Conservation (phyloP, 73 alveolate genomes). For the Symbiodinium pilosum region DNA sequence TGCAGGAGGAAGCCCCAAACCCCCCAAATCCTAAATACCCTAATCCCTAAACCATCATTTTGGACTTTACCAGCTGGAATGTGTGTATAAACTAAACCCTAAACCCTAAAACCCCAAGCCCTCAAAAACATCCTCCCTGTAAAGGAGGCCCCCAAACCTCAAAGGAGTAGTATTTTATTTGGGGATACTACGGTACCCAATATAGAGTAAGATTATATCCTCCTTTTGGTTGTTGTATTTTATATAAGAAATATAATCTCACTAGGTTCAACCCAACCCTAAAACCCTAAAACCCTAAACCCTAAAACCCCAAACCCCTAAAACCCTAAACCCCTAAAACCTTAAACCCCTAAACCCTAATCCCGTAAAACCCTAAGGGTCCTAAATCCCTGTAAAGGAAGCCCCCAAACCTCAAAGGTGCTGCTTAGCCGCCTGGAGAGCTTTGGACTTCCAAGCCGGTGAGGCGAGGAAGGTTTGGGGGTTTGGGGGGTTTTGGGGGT, state of each 20-base stretch:
- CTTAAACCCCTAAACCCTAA: slow-evolving; percentile 8
- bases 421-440: slow-evolving; percentile 60
- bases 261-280: too few relatives aligned
- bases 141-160: too few relatives aligned
- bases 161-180: too few relatives aligned
- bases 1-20: not conserved
- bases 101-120: not conserved
- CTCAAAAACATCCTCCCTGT: too few relatives aligned
- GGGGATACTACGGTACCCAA: too few relatives aligned
- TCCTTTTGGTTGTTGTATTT: too few relatives aligned
- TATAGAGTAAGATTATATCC: too few relatives aligned
- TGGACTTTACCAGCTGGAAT: too few relatives aligned
- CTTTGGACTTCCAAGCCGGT: slow-evolving; percentile 77
- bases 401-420: slow-evolving; percentile 9
- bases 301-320: not conserved
- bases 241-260: too few relatives aligned
- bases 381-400: not conserved
- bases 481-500: not conserved
- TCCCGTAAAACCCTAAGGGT: not conserved
- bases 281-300: not conserved
- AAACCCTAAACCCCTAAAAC: not conserved
- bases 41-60: not conserved
- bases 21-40: not conserved
- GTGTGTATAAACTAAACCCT: too few relatives aligned
- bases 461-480: not conserved